Base-by-base conservation (phyloP, 1,284 basidiomycete genomes). In the Rhodotorula sp. region DNA sequence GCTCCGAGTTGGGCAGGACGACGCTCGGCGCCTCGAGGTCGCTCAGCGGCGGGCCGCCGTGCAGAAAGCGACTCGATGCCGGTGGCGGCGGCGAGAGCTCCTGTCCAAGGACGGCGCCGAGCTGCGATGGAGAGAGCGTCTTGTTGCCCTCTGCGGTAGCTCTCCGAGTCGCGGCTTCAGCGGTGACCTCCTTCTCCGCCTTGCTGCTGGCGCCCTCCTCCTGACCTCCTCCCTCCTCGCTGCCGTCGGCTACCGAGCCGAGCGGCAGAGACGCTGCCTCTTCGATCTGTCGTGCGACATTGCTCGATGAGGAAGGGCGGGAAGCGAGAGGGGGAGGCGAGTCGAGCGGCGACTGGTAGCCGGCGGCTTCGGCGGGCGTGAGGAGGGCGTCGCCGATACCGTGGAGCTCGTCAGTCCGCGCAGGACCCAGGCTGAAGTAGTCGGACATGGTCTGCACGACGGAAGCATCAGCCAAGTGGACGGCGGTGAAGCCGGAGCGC, bases 1-100 rank as follows among this genome's bases (percentile, higher is more conserved):
- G 54, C 3, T 56, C 67, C 41, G 49, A 48, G 27, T n/a, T 25
- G 9, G 70, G 62, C 25, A 69, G 12, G 4, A 41, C 53, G 8
- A 58, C 65, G 5, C 72, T 74, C 3, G 74, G 71, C 13, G 74
- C 74, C 21, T 68, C 67, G 45, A 75, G 63, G n/a, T 71, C 69
- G 34, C 67, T 59, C n/a, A 75, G 46, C 0, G 74, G 72, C 12
- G 72, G 74, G 0, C 74, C 74, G 0, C 74, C 74, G 44, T 75
- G 74, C 12, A 75, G 56, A 45, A 71, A 75, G 3, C 74, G 61
- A 3, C 49, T 54, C n/a, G 34, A 27, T 1, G 62, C 46, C 9
- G 64, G 62, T 5, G 71, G 71, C 1, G 71, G 49, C 19, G 71
- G 61, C 3, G 9, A 4, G 1, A 23, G 59, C 16, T 49, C 61